Evolutionary conservation across 176 grass and related monocot species (phyloP), one percentile per base, ranked within the genome.

Genomic region (Cocos nucifera): DNA sequence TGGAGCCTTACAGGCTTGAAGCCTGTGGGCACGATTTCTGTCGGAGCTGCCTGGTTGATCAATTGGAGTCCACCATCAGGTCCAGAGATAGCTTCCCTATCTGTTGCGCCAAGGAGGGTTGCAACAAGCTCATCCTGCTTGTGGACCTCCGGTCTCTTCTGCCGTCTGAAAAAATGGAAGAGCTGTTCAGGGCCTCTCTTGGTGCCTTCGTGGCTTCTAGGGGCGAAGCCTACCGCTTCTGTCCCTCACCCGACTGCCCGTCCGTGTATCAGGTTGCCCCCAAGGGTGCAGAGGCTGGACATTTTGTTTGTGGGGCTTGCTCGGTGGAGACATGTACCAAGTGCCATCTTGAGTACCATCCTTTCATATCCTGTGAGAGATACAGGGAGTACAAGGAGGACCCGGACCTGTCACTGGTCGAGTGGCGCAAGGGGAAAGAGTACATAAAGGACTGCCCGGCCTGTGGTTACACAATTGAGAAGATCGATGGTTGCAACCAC

Each of bases 331-430:
- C 80, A 22, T 97, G 92, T 70, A 91, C 77, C 19, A 97, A 80
- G 69, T 97, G 92, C 73, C 64, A 91, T 82, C 62, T 91, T 0
- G 84, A 97, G 69, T 80, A 83, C 57, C 92, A 97, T 59, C 84
- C 92, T 28, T 88, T 73, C 20, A 77, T 97, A 66, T 90, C 92
- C 17, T 97, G 87, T 7, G 84, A 91, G 35, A 67, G 49, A 55
- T 91, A 97, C 69, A 83, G 78, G 65, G 84, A 85, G 63, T 97
- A 88, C 75, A 97, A 97, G 66, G 78, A 78, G 59, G 81, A 97
- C 26, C 92, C 87, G 25, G 84, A 97, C 35, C 50, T 67, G 25
- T 85, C 87, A 0, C 59, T 97, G 35, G 30, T 67, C 30, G 75
- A 91, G 49, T 91, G 92, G 92, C 72, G 81, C 70, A 82, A 70